Percentiles rank a stretch among this genome's conserved stretches.
Evolutionary conservation across 345 rosid species (phyloP).

Genomic region (Anastatica hierochuntica): DNA sequence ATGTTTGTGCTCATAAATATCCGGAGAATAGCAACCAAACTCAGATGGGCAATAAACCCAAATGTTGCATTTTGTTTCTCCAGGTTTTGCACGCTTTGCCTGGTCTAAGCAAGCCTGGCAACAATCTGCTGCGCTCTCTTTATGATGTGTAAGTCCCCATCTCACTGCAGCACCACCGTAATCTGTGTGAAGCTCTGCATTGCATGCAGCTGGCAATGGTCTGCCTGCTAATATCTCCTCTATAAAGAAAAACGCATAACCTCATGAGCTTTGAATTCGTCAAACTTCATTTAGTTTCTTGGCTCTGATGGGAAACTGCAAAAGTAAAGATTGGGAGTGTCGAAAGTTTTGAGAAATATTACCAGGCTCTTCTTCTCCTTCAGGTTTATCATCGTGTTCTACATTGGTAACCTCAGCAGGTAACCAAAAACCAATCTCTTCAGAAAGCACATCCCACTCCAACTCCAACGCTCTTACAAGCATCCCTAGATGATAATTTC

Average conservation of each 20-base stretch:
- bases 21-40: conserved; percentile 80
- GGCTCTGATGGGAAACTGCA: no score
- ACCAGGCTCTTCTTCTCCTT: conserved; percentile 76
- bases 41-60: conserved; percentile 98
- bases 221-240: conserved; percentile 88
- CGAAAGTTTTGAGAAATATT: conserved; percentile 9
- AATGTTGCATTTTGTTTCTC: conserved; percentile 75
- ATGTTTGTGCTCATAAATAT: conserved; percentile 74
- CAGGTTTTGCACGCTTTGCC: conserved; percentile 65
- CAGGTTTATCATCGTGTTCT: conserved; percentile 85
- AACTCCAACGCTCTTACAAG: conserved; percentile 68
- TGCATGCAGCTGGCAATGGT: conserved; percentile 67
- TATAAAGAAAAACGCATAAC: conserved; percentile 21
- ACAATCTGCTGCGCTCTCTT: conserved; percentile 98
- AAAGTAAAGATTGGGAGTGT: no score
- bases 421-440: conserved; percentile 84
- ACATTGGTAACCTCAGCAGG: conserved; percentile 54
- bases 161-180: conserved; percentile 85
- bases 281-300: no score
- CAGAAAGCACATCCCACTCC: conserved; percentile 66
- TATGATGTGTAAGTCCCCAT: conserved; percentile 95
- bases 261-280: no score
- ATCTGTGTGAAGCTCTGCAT: conserved; percentile 80
- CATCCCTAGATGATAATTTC: conserved; percentile 33
- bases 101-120: conserved; percentile 96